phyloP scores from a whole-genome alignment of 192 early-diverging fungal species.

The Allomyces macrogynus region DNA sequence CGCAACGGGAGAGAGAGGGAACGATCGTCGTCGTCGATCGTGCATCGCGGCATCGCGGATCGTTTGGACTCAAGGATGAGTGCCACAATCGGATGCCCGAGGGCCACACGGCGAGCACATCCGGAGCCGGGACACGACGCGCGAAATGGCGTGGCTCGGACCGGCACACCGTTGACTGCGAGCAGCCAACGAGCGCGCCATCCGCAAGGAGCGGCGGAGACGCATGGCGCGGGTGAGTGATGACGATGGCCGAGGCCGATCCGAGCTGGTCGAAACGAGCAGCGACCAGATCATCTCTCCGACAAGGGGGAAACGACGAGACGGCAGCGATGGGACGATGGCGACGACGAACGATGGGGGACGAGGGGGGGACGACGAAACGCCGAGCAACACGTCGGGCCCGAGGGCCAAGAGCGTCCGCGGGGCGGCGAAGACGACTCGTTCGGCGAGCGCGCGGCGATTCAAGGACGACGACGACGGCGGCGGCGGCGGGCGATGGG shows the following conservation, averaged over 20 bases:
- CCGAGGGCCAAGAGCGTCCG: not conserved
- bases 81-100: too few relatives aligned
- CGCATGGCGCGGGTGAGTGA: too few relatives aligned
- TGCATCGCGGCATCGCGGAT: too few relatives aligned
- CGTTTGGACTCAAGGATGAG: too few relatives aligned
- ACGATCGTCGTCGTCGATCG: not conserved
- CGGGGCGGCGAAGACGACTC: not conserved
- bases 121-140: too few relatives aligned
- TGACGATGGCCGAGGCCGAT: too few relatives aligned
- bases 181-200: too few relatives aligned
- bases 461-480: not conserved
- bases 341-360: not conserved
- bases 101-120: too few relatives aligned
- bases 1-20: not conserved
- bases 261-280: not conserved
- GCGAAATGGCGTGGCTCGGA: too few relatives aligned
- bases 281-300: not conserved
- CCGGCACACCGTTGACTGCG: too few relatives aligned
- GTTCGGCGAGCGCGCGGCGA: too few relatives aligned
- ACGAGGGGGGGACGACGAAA: not conserved
- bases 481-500: not conserved
- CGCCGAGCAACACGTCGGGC: not conserved
- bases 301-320: not conserved
- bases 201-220: too few relatives aligned
- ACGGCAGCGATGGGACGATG: not conserved